A percentile compares a stretch with the other conserved stretches of the same genome.
These are phyloP conservation scores for Saxophila tyrrhenica DNA, from an alignment of 495 filamentous ascomycete species.

Conservation along the genomic window DNA sequence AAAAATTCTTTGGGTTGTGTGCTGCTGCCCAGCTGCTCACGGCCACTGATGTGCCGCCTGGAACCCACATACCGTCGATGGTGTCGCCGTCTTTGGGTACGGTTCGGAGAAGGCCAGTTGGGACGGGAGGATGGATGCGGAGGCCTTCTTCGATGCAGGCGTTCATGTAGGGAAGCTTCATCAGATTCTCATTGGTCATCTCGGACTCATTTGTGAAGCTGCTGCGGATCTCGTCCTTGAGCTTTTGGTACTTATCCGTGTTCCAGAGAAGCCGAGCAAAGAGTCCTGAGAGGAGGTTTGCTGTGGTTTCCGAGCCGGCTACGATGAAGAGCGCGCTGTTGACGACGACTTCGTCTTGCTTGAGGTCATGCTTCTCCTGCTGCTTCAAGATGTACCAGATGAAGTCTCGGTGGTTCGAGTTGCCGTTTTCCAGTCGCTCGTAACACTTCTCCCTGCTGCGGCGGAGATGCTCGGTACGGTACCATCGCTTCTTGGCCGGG, in stretches of 20 bases:
- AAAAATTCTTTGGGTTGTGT: constrained; percentile 23
- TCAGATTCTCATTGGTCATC: neutral
- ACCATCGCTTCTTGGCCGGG: constrained; percentile 15
- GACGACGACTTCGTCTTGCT: constrained; percentile 24
- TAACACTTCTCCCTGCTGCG: constrained; percentile 23
- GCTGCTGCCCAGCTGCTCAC: constrained; percentile 2
- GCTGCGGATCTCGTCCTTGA: constrained; percentile 1
- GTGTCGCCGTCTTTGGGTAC: constrained; percentile 34
- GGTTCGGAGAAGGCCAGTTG: constrained; percentile 36
- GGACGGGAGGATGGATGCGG: constrained; percentile 35
- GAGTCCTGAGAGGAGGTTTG: neutral
- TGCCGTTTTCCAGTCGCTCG: constrained; percentile 21
- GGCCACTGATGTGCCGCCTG: constrained; percentile 21
- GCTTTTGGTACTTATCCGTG: neutral
- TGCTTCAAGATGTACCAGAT: constrained; percentile 27
- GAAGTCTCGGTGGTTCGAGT: constrained; percentile 24
- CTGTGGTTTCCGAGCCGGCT: constrained; percentile 22
- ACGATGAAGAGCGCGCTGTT: constrained; percentile 28
- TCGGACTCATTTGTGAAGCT: neutral
- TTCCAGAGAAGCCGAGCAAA: neutral
- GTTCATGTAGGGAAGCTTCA: constrained; percentile 26
- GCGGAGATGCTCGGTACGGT: constrained; percentile 19
- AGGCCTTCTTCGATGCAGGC: constrained; percentile 37
- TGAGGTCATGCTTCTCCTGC: constrained; percentile 23
- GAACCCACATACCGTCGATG: constrained; percentile 31